Evolutionary conservation across 2,329 filamentous ascomycete species (phyloP).

Genomic region (Aspergillus carbonarius): DNA sequence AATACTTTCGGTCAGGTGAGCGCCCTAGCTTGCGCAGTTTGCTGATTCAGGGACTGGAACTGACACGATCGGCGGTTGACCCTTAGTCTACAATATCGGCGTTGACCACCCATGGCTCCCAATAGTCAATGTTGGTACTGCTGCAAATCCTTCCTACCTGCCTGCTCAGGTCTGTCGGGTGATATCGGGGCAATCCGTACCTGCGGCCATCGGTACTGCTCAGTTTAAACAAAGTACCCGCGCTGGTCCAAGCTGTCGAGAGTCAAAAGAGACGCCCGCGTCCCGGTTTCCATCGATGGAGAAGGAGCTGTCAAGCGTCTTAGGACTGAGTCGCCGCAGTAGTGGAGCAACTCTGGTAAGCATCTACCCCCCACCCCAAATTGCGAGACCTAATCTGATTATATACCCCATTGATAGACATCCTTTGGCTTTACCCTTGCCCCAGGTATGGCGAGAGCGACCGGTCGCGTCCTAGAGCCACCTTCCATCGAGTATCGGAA

Average conservation of each 20-base stretch:
- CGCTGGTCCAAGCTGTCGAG: background rate
- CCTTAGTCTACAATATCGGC: slow-evolving; percentile 36
- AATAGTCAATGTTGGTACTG: slow-evolving; percentile 63
- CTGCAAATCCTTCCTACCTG: slow-evolving; percentile 58
- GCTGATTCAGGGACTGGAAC: background rate
- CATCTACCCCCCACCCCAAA: background rate
- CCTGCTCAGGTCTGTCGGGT: slow-evolving; percentile 65
- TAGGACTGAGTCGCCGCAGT: background rate
- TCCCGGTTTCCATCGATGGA: background rate
- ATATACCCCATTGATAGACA: background rate
- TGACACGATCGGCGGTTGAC: background rate
- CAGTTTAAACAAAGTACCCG: slow-evolving; percentile 1
- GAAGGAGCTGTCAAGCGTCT: background rate
- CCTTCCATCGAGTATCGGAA: background rate
- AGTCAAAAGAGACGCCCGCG: background rate
- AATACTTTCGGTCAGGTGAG: slow-evolving; percentile 24
- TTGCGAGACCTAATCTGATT: no score
- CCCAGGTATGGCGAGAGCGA: background rate
- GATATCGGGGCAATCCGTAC: slow-evolving; percentile 59
- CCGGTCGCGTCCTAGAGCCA: background rate
- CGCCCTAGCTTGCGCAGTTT: background rate
- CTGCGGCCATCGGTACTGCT: slow-evolving; percentile 39
- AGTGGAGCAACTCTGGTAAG: background rate
- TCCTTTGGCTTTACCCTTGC: background rate
- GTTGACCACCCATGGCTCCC: slow-evolving; percentile 45